Percentiles rank a stretch among this genome's conserved stretches.
Evolutionary conservation across 352 stramenopile species (phyloP).

Genomic region (Phytopythium sindhum): DNA sequence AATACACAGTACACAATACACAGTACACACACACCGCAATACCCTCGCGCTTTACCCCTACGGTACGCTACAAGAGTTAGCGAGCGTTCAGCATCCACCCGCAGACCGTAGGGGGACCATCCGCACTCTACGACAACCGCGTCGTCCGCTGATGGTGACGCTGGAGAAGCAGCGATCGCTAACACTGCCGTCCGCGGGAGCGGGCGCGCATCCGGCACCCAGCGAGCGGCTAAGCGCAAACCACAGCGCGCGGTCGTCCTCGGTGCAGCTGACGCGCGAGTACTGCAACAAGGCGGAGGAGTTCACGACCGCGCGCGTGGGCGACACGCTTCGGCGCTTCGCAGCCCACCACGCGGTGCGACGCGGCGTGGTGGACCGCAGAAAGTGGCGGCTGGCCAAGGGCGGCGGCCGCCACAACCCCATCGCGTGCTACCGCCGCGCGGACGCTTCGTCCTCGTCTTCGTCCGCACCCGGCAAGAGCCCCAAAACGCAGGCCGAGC

Average conservation of each 20-base stretch:
- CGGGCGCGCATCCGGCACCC: neutral
- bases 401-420: conserved; percentile 31
- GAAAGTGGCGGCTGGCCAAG: conserved; percentile 41
- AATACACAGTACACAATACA: too few relatives aligned
- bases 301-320: conserved; percentile 30
- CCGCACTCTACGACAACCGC: too few relatives aligned
- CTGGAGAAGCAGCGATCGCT: conserved; percentile 16
- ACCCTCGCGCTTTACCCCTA: too few relatives aligned
- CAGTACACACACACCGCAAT: neutral
- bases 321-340: conserved; percentile 32
- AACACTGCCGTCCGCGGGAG: neutral
- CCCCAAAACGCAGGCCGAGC: conserved; percentile 19
- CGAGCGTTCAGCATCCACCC: too few relatives aligned
- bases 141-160: conserved; percentile 6
- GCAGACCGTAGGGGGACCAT: too few relatives aligned
- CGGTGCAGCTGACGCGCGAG: conserved; percentile 25
- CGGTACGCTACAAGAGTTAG: too few relatives aligned
- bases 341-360: conserved; percentile 33
- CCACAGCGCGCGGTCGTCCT: conserved; percentile 12
- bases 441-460: neutral
- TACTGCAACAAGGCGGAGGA: conserved; percentile 27
- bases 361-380: conserved; percentile 25
- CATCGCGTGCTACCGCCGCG: conserved; percentile 34
- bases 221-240: neutral
- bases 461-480: neutral